Evolutionary conservation across 2,329 filamentous ascomycete species (phyloP).

Genomic region (Neofusicoccum parvum): DNA sequence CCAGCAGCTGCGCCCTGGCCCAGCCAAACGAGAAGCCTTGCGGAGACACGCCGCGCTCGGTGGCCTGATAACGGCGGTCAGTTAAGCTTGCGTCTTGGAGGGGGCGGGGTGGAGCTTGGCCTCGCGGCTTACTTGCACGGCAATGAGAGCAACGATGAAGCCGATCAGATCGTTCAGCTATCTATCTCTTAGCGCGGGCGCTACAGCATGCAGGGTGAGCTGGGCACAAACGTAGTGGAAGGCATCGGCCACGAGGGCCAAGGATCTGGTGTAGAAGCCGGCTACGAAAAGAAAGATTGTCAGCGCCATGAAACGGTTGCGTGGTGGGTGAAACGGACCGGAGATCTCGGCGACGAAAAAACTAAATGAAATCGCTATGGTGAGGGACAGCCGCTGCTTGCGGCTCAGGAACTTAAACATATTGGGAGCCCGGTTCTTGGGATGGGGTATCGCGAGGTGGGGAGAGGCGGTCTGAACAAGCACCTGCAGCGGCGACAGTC

Average conservation of each 20-base stretch:
- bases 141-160: slow-evolving; percentile 67
- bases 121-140: slow-evolving; percentile 57
- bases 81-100: not conserved
- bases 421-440: not conserved
- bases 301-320: slow-evolving; percentile 15
- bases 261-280: slow-evolving; percentile 69
- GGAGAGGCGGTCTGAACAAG: not conserved
- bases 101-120: not conserved
- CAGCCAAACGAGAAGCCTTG: slow-evolving; percentile 71
- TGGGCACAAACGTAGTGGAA: slow-evolving; percentile 70
- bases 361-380: slow-evolving; percentile 49
- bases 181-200: not conserved
- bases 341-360: slow-evolving; percentile 54
- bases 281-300: slow-evolving; percentile 43
- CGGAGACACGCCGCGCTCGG: slow-evolving; percentile 59
- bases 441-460: not conserved
- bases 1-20: slow-evolving; percentile 72
- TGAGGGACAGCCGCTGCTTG: slow-evolving; percentile 37
- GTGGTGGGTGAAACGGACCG: slow-evolving; percentile 29
- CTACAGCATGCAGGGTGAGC: not conserved
- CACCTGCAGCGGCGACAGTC: not conserved
- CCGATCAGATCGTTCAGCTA: slow-evolving; percentile 72
- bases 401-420: slow-evolving; percentile 24
- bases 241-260: slow-evolving; percentile 74
- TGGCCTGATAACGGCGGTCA: slow-evolving; percentile 22